phyloP scores from a whole-genome alignment of 805 yeast genomes.

The Candida rishiriensis region DNA sequence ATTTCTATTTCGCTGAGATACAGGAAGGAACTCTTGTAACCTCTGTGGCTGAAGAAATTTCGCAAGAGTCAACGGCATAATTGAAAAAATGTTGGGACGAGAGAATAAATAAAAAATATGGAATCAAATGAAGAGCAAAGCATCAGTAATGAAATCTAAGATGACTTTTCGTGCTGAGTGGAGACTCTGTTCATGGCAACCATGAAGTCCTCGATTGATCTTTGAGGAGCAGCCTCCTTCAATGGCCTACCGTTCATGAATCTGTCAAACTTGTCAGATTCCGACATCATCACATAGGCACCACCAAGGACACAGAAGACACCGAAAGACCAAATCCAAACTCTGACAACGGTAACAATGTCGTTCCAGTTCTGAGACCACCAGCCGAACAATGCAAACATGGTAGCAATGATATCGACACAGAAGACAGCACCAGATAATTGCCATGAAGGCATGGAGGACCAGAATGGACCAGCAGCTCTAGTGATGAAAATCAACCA shows the following conservation, averaged over 20 bases:
- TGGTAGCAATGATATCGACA: constrained; percentile 88
- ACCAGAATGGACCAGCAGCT: constrained; percentile 99
- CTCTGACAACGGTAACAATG: constrained; percentile 89
- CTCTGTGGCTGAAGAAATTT: too few species aligned
- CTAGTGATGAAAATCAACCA: constrained; percentile 96
- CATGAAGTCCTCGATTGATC: constrained; percentile 80
- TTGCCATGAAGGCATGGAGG: constrained; percentile 95
- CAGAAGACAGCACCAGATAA: constrained; percentile 87
- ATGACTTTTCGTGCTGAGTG: constrained; percentile 81
- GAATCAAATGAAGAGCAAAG: neutral
- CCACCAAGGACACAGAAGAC: constrained; percentile 96
- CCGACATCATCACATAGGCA: constrained; percentile 90
- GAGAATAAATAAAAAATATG: neutral
- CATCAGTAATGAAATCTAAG: constrained; percentile 35
- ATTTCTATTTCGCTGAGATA: too few species aligned
- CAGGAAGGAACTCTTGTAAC: too few species aligned
- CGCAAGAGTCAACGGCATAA: neutral
- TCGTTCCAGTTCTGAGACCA: constrained; percentile 98
- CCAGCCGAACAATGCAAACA: constrained; percentile 94
- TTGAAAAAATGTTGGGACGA: neutral
- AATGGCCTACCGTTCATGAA: constrained; percentile 76
- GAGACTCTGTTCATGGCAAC: constrained; percentile 86
- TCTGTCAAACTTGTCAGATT: constrained; percentile 74
- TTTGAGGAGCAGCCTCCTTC: constrained; percentile 52
- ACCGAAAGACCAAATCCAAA: constrained; percentile 95